Base-by-base conservation (phyloP, 257 asterid species). In the Thymus mandschuricus region DNA sequence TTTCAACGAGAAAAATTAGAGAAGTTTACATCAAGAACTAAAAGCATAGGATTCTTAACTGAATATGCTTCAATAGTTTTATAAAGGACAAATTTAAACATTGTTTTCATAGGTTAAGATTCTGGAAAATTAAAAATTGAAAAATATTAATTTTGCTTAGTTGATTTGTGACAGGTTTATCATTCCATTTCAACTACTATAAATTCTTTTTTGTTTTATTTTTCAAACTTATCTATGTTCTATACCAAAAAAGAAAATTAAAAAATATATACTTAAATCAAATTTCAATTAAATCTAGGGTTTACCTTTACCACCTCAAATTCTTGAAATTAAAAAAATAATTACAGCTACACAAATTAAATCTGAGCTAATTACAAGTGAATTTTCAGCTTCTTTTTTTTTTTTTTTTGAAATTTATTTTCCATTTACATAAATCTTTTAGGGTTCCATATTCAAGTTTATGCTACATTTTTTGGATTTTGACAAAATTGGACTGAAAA, bases 1-100 rank as follows among this genome's bases (percentile, higher is more conserved):
- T 15, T 68, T 38, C 10, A 29, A 33, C 34, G 67, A 21, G 59
- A 70, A 63, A 21, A 6, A 60, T 35, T 68, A 33, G 6, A 65
- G 6, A 31, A 33, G 1, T 8, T 30, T 10, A 45, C 54, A 29
- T 58, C 46, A 48, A 74, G 58, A 64, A 45, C 68, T 21, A 68
- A 52, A 11, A 50, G n/a, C 57, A 48, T 6, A 6, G 41, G 15
- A 54, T 28, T 28, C 38, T 40, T 38, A 54, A 12, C 43, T 31
- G 48, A 49, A 62, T 4, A 41, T 62, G 54, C 48, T 60, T 60
- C 31, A 60, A 13, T 5, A 12, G 46, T 34, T 34, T 9, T 44
- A 11, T 29, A 5, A 27, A 11, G 29, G n/a, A 60, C 9, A 60
- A n/a, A 5, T 8, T 8, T 6, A 15, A 8, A 10, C 5, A 21